Percentiles rank a stretch among this genome's conserved stretches.
phyloP scores from a whole-genome alignment of 257 asterid genomes.

The Nicotiana sylvestris region DNA sequence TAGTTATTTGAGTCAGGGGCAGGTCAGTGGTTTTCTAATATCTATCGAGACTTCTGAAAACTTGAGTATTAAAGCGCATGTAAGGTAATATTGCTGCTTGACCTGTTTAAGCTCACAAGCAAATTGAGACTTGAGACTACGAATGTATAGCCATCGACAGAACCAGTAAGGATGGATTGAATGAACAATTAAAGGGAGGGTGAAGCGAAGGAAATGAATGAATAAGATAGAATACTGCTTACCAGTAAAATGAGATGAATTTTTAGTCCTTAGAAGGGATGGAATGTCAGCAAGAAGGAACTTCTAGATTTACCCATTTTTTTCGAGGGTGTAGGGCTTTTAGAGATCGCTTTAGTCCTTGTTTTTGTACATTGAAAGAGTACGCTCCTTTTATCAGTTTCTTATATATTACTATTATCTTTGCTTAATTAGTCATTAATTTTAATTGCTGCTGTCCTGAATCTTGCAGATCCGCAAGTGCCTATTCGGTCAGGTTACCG shows the following conservation, averaged over 20 bases:
- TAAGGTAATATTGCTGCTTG: background rate
- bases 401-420: background rate
- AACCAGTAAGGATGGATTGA: background rate
- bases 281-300: background rate
- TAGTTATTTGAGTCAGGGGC: background rate
- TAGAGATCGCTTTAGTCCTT: background rate
- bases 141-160: background rate
- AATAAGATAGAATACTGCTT: background rate
- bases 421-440: background rate
- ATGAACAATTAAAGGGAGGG: background rate
- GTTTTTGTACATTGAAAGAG: background rate
- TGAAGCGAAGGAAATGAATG: background rate
- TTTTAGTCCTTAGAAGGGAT: background rate
- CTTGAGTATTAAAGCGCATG: background rate
- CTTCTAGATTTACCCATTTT: background rate
- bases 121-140: background rate
- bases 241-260: background rate
- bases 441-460: background rate
- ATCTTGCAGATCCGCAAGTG: conserved; percentile 74
- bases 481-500: conserved; percentile 52
- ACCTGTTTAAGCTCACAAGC: background rate
- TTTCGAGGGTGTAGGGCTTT: background rate
- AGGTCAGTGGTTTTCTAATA: background rate
- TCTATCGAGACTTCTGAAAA: background rate
- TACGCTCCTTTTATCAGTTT: background rate